Evolutionary conservation across 169 alveolate species (phyloP).

Genomic region (Eimeria sp.): DNA sequence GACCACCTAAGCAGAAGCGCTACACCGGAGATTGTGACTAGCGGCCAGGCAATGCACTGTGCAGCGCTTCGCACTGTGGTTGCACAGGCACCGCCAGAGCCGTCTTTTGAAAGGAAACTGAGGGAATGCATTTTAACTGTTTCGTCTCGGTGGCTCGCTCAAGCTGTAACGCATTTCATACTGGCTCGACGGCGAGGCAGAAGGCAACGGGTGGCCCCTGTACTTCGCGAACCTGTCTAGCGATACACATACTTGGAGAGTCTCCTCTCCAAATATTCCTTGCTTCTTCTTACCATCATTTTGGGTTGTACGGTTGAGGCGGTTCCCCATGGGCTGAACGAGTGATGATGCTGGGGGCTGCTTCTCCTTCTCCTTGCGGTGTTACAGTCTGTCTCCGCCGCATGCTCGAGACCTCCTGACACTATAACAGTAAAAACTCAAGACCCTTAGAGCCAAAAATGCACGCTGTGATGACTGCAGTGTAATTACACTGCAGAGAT

Average conservation of each 20-base stretch:
- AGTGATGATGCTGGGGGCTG: not conserved
- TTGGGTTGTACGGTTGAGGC: not conserved
- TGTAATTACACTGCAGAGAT: not conserved
- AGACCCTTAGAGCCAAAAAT: not conserved
- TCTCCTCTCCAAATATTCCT: not conserved
- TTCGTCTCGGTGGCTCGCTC: not conserved
- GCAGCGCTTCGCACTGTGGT: not conserved
- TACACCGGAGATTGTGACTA: no score
- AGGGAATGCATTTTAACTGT: not conserved
- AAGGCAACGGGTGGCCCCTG: not conserved
- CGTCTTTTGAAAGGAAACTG: not conserved
- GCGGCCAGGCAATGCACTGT: not conserved
- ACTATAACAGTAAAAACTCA: not conserved
- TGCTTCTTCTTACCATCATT: constrained; percentile 44
- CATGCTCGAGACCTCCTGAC: constrained; percentile 37
- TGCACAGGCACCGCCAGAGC: not conserved
- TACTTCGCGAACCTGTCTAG: not conserved
- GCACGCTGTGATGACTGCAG: not conserved
- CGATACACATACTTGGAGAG: not conserved
- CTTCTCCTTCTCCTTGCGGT: not conserved
- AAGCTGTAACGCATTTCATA: not conserved
- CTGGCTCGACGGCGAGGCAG: not conserved
- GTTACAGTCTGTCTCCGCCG: not conserved
- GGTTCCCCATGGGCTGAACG: constrained; percentile 64
- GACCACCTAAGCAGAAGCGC: not conserved